Percentiles rank a stretch among this genome's conserved stretches.
phyloP scores from a whole-genome alignment of 768 basidiomycete species.

The Phaeotremella skinneri region DNA sequence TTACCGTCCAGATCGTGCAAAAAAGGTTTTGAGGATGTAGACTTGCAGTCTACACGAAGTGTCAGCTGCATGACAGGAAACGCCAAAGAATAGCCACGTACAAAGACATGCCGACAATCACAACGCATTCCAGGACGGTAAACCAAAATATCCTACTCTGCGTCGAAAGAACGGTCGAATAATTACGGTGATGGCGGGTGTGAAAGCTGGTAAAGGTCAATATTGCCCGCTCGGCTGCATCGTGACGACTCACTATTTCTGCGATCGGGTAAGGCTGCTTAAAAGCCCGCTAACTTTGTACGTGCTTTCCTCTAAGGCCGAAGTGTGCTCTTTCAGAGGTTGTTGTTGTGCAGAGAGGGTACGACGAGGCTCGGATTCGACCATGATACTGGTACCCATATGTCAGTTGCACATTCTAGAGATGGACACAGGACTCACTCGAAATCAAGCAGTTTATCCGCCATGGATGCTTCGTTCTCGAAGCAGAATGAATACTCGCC shows the following conservation, averaged over 20 bases:
- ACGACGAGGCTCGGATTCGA: conserved; percentile 87
- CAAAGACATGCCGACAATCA: conserved; percentile 83
- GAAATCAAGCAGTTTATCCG: conserved; percentile 71
- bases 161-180: conserved; percentile 84
- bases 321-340: conserved; percentile 81
- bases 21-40: conserved; percentile 91
- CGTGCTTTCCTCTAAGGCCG: conserved; percentile 88
- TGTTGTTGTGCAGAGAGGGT: conserved; percentile 83
- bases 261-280: conserved; percentile 83
- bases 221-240: not conserved
- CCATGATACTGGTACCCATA: conserved; percentile 82
- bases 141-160: conserved; percentile 95
- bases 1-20: conserved; percentile 84
- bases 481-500: conserved; percentile 77
- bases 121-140: conserved; percentile 68
- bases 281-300: conserved; percentile 85
- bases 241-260: conserved; percentile 74
- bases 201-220: conserved; percentile 66
- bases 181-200: conserved; percentile 90
- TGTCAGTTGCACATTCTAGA: not conserved
- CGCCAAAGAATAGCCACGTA: conserved; percentile 54
- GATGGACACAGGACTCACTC: conserved; percentile 54
- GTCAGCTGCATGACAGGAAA: conserved; percentile 17
- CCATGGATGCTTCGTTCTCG: conserved; percentile 94
- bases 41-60: conserved; percentile 67